phyloP scores from a whole-genome alignment of 139 green algal species.

The Haematococcus lacustris region DNA sequence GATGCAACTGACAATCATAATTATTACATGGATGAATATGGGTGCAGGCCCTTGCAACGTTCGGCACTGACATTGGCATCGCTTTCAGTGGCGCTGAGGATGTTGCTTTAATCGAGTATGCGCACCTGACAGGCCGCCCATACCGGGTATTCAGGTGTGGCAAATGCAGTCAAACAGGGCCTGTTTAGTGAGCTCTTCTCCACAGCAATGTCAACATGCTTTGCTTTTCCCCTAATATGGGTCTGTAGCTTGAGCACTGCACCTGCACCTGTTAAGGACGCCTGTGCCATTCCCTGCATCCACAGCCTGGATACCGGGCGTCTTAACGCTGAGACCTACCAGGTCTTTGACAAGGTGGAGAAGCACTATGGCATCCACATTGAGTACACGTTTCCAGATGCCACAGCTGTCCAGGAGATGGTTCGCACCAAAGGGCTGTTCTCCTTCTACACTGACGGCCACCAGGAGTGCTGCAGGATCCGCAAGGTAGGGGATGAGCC shows the following conservation, averaged over 20 bases:
- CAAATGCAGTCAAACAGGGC: not conserved
- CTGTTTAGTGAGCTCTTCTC: not conserved
- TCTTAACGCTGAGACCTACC: conserved; percentile 97
- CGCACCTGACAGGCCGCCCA: conserved; percentile 85
- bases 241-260: no score
- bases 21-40: no score
- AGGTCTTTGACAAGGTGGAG: conserved; percentile 87
- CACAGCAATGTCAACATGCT: no score
- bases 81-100: conserved; percentile 95
- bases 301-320: conserved; percentile 90
- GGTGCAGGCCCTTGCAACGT: conserved; percentile 77
- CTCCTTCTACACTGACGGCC: conserved; percentile 96
- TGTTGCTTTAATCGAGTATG: conserved; percentile 96
- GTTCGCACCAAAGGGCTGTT: conserved; percentile 96
- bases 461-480: conserved; percentile 93
- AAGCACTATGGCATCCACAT: conserved; percentile 97
- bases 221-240: no score
- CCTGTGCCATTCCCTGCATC: not conserved
- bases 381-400: conserved; percentile 97
- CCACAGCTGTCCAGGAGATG: conserved; percentile 78
- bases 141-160: conserved; percentile 91
- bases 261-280: no score
- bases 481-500: no score
- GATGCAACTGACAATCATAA: not conserved
- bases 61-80: conserved; percentile 84